phyloP scores from a whole-genome alignment of 2,329 filamentous ascomycete genomes.

The Colletotrichum agaves region DNA sequence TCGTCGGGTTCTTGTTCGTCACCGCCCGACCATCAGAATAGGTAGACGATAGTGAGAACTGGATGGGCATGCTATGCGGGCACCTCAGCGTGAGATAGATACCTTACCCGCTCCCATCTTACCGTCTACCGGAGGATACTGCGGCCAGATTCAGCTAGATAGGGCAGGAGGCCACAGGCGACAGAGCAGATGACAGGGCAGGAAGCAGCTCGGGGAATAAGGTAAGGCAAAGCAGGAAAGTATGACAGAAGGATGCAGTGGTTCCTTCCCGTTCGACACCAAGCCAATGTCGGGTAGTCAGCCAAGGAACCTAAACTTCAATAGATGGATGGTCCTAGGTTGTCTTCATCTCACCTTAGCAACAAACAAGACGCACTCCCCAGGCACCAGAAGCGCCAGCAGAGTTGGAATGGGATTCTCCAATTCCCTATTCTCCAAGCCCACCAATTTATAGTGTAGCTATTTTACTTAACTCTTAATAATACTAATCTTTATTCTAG shows the following conservation, averaged over 20 bases:
- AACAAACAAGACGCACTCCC: not conserved
- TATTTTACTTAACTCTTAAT: too few species aligned
- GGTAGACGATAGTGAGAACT: not conserved
- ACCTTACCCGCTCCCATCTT: not conserved
- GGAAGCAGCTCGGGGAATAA: too few species aligned
- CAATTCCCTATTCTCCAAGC: not conserved
- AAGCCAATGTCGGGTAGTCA: conserved; percentile 3
- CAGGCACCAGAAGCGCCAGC: not conserved
- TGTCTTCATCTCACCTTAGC: conserved; percentile 11
- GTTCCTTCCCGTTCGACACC: conserved; percentile 19
- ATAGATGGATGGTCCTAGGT: not conserved
- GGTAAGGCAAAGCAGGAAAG: not conserved
- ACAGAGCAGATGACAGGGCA: too few species aligned
- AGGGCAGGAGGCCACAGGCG: not conserved
- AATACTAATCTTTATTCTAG: too few species aligned
- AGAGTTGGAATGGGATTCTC: conserved; percentile 24
- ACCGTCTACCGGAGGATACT: not conserved
- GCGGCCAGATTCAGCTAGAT: not conserved
- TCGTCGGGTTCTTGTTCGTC: not conserved
- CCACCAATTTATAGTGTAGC: not conserved
- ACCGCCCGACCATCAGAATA: not conserved
- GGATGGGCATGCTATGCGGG: not conserved
- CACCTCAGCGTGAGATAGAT: conserved; percentile 1
- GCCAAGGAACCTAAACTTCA: conserved; percentile 12
- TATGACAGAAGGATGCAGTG: not conserved